Base-by-base conservation (phyloP, 805 yeast genomes). In the Zygosaccharomyces pseudorouxii region DNA sequence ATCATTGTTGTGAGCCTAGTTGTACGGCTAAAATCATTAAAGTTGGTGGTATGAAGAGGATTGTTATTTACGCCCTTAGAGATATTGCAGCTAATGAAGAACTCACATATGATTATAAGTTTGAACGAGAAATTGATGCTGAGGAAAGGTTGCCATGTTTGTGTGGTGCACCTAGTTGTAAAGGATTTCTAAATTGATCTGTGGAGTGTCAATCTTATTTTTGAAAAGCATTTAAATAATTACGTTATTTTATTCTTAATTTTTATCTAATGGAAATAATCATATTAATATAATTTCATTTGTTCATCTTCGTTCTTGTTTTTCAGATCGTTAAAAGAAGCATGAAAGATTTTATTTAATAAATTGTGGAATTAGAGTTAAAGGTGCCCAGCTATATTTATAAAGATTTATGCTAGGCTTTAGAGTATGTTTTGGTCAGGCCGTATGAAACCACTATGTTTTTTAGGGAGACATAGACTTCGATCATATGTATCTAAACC, bases 1-100 rank as follows among this genome's bases (percentile, higher is more conserved):
- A 93, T 60, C 99, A 93, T 66, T 89, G 97, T 65, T 93, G 99
- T 70, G 86, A 85, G 46, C 99, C 99, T 1, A 89, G 96, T 56
- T 93, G 99, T 70, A 89, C 96, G 0, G 98, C 99, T 1, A 92
- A 90, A 63, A 89, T 93, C 61, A 90, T 90, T 60, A 89, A 89
- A 65, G 97, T 89, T 35, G 97, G 89, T 50, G 97, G 97, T 3
- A 84, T 79, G 59, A 89, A 88, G 69, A 77, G 98, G 65, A 92
- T 93, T 71, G 98, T 90, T 46, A 89, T 93, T 27, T 93, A 92
- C 67, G 97, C 99, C 0, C 71, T 88, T 55, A 72, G 95, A 42
- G 97, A 92, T 63, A 84, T 93, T 50, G 86, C 75, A 3, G 86
- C 93, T 4, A 88, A 89, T 66, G 95, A 85, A 63, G 99, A 93